These are phyloP conservation scores for Adansonia rubrostipa DNA, from an alignment of 441 rosid genomes.

Conservation along the genomic window DNA sequence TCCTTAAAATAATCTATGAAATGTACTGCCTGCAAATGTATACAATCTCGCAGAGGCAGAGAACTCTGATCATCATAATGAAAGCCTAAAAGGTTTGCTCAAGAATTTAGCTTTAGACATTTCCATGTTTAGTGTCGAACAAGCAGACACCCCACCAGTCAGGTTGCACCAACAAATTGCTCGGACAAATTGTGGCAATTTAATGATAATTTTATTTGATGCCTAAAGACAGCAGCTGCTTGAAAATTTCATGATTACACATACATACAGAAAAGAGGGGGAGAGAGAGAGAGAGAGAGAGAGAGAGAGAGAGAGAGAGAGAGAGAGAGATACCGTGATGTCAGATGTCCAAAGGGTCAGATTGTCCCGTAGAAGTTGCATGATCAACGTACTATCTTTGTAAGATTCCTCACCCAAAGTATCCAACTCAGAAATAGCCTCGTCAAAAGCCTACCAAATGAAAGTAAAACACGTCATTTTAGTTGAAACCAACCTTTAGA, in stretches of 20 bases:
- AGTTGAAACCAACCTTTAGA: neutral
- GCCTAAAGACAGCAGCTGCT: too few relatives aligned
- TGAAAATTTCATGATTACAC: too few relatives aligned
- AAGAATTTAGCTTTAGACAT: neutral
- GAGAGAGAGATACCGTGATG: conserved; percentile 63
- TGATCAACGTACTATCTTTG: conserved; percentile 93
- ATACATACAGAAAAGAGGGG: too few relatives aligned
- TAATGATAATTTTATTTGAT: too few relatives aligned
- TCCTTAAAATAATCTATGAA: neutral
- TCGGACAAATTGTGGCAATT: too few relatives aligned
- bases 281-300: too few relatives aligned
- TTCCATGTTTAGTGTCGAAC: neutral
- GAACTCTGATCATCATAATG: neutral
- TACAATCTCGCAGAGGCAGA: neutral
- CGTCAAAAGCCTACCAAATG: conserved; percentile 78
- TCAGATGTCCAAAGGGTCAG: conserved; percentile 97
- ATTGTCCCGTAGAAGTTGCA: conserved; percentile 97
- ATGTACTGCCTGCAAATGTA: neutral
- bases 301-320: too few relatives aligned
- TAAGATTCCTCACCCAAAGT: conserved; percentile 94
- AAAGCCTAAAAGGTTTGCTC: neutral
- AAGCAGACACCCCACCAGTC: neutral
- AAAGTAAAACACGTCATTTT: neutral
- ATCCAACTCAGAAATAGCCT: conserved; percentile 92
- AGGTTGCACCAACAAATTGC: neutral